Evolutionary conservation across 495 filamentous ascomycete genomes (phyloP), one percentile per base, ranked within the genome.

Genomic region (Hypoxylon rickii): DNA sequence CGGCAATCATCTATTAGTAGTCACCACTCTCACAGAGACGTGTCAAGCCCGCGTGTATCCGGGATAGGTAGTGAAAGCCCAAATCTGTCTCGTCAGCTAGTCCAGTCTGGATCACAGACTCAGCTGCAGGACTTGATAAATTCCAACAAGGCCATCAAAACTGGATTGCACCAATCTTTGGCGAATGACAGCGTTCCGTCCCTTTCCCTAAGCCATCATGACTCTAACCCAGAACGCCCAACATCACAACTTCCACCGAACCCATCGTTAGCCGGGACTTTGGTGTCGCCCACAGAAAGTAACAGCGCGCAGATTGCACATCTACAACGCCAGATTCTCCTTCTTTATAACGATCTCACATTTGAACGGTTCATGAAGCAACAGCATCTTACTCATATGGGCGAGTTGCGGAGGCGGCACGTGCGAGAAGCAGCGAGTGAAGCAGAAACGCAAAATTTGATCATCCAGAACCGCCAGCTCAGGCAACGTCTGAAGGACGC

Each of bases 291-390:
- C 17, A 43, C 43, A 11, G 42, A 54, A 7, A 67, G 59, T 4
- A 41, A 41, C 15, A 66, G 45, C 29, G 73, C 76, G 26, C 79
- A 80, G 44, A 70, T 84, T 37, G 76, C 81, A 16, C 79, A 80
- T 51, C 72, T 90, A 0, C 79, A 89, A 49, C 79, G 84, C 44
- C 81, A 89, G 63, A 77, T 85, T 45, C 76, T 87, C 44, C 73
- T 89, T 11, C 67, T 90, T 7, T 79, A 81, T 31, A 90, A 89
- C 49, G 87, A 91, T 62, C 78, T 91, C 31, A 87, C 87, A 58
- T 90, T 89, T 50, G 88, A 91, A 67, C 74, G 86, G 16, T 90
- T 88, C 64, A 77, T 89, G 47, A 89, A 89, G 61, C 81, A 86
- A 48, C 87, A 90, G 61, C 86, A 90, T 66, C 76, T 89, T 47